Conservation (phyloP, 2,329 filamentous ascomycete species). For the Neoscytalidium dimidiatum region DNA sequence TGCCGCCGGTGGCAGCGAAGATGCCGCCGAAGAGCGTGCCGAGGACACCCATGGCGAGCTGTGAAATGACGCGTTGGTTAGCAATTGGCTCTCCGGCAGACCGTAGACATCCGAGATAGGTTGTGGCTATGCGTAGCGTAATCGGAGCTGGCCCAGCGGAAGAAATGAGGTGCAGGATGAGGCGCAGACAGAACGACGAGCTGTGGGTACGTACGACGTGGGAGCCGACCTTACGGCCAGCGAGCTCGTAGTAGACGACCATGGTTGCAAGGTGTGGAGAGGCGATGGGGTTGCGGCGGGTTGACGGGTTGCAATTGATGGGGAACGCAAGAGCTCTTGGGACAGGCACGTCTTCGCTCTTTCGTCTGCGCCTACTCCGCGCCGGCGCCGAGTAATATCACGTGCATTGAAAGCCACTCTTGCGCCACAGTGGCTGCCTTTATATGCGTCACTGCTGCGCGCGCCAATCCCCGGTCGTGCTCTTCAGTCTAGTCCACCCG, state of each 20-base stretch:
- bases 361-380: background rate
- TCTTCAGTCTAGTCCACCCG: background rate
- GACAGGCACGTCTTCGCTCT: conserved; percentile 17
- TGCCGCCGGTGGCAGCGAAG: conserved; percentile 32
- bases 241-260: conserved; percentile 55
- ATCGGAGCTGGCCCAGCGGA: conserved; percentile 11
- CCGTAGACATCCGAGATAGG: background rate
- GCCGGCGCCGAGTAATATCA: conserved; percentile 1
- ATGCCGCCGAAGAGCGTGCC: conserved; percentile 37
- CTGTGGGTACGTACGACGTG: conserved; percentile 49
- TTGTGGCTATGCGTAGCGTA: background rate
- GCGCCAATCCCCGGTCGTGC: background rate
- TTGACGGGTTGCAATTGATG: conserved; percentile 13
- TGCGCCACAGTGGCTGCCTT: background rate
- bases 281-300: conserved; percentile 26
- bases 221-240: conserved; percentile 56
- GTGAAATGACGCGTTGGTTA: conserved; percentile 23
- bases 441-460: background rate
- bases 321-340: conserved; percentile 15
- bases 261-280: conserved; percentile 40
- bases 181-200: background rate
- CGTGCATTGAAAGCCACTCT: background rate
- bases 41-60: conserved; percentile 63
- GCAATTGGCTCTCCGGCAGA: background rate
- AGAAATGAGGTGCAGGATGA: background rate